phyloP scores from a whole-genome alignment of 495 filamentous ascomycete species.

The Friedmanniomyces endolithicus region DNA sequence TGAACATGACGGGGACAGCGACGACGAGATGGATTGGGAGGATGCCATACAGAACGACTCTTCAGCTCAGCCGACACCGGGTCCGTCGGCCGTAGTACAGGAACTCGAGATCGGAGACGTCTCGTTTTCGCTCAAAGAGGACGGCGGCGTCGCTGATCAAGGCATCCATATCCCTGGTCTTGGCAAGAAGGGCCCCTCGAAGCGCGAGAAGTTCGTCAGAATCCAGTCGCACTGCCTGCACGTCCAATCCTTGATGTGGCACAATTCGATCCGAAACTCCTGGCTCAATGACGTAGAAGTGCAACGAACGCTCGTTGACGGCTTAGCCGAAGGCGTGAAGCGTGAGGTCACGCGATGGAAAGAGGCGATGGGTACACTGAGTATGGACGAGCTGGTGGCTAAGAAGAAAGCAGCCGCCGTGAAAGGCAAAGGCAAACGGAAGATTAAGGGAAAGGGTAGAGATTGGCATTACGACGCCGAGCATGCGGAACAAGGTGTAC shows the following conservation, averaged over 20 bases:
- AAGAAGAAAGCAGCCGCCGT: slow-evolving; percentile 10
- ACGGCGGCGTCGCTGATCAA: slow-evolving; percentile 14
- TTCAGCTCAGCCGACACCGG: slow-evolving; percentile 10
- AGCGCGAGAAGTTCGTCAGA: slow-evolving; percentile 67
- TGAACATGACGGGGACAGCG: slow-evolving; percentile 18
- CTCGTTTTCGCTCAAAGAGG: slow-evolving; percentile 13
- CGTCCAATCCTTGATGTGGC: slow-evolving; percentile 76
- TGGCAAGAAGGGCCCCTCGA: slow-evolving; percentile 69
- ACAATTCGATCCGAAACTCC: slow-evolving; percentile 73
- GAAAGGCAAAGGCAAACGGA: slow-evolving; percentile 20
- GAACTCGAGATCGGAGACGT: slow-evolving; percentile 17
- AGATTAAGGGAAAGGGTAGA: slow-evolving; percentile 32
- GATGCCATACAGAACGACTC: slow-evolving; percentile 52
- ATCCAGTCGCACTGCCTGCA: slow-evolving; percentile 74
- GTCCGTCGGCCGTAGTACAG: neutral
- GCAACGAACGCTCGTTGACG: slow-evolving; percentile 62
- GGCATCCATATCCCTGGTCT: slow-evolving; percentile 14
- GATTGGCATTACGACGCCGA: slow-evolving; percentile 66
- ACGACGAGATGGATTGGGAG: slow-evolving; percentile 72
- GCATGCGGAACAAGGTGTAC: slow-evolving; percentile 52
- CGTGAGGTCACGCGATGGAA: slow-evolving; percentile 68
- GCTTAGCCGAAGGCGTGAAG: slow-evolving; percentile 51
- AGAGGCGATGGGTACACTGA: slow-evolving; percentile 47
- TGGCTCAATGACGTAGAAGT: slow-evolving; percentile 74
- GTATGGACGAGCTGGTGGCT: slow-evolving; percentile 22